Evolutionary conservation across 257 asterid species (phyloP).

Genomic region (Fraxinus pennsylvanica): DNA sequence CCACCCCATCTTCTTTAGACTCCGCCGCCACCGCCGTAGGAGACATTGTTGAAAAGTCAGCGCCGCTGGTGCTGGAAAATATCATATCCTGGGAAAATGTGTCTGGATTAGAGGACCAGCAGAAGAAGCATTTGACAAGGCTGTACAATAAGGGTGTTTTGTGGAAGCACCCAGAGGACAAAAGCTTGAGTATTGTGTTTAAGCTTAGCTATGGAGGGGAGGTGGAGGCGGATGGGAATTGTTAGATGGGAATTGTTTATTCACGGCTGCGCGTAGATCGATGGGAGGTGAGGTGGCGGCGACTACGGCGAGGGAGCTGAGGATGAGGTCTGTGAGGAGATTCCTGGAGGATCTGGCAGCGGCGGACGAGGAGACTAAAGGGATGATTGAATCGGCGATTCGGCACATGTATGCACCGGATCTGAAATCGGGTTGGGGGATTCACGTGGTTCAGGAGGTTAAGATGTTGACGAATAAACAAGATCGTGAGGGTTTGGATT

Average conservation of each 20-base stretch:
- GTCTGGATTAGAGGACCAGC: slow-evolving; percentile 78
- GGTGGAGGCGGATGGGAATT: slow-evolving; percentile 87
- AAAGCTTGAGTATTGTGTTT: slow-evolving; percentile 50
- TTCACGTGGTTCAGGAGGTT: slow-evolving; percentile 92
- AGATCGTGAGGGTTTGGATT: slow-evolving; percentile 66
- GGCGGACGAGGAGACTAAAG: slow-evolving; percentile 52
- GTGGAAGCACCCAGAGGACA: slow-evolving; percentile 82
- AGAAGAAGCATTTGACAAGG: slow-evolving; percentile 57
- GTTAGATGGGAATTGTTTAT: slow-evolving; percentile 87
- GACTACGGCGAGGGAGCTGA: slow-evolving; percentile 59
- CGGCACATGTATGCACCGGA: slow-evolving; percentile 87
- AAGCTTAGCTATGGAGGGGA: slow-evolving; percentile 82
- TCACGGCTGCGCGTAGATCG: slow-evolving; percentile 75
- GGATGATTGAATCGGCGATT: slow-evolving; percentile 60
- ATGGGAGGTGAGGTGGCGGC: slow-evolving; percentile 44
- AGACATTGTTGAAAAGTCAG: slow-evolving; percentile 3
- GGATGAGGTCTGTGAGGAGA: slow-evolving; percentile 66
- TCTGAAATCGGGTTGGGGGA: slow-evolving; percentile 91
- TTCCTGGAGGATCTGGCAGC: slow-evolving; percentile 77
- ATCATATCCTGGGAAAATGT: slow-evolving; percentile 64
- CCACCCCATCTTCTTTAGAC: slow-evolving; percentile 53
- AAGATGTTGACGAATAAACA: slow-evolving; percentile 70
- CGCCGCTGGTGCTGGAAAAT: slow-evolving; percentile 25
- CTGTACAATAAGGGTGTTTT: slow-evolving; percentile 73
- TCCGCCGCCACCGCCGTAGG: slow-evolving; percentile 24